Evolutionary conservation across 139 green algal species (phyloP).

Genomic region (Nannochloris sp.): DNA sequence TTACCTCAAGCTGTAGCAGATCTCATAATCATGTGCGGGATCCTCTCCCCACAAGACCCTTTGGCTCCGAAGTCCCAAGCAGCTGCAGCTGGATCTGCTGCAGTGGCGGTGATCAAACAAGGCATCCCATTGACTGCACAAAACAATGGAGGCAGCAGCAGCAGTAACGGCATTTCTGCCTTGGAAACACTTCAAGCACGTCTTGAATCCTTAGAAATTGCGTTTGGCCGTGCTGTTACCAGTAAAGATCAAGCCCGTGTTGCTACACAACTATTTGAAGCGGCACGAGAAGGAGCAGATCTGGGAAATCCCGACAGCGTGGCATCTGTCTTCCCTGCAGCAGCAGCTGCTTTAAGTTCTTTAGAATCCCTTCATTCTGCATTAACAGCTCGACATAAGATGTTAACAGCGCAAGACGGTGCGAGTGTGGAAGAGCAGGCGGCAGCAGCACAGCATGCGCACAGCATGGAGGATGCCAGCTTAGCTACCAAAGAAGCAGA

Average conservation of each 20-base stretch:
- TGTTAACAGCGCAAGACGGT: neutral
- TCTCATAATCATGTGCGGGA: neutral
- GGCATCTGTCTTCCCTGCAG: neutral
- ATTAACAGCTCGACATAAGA: neutral
- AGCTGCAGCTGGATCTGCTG: neutral
- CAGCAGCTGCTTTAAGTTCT: neutral
- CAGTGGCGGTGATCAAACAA: neutral
- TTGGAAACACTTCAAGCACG: neutral
- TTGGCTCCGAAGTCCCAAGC: constrained; percentile 4
- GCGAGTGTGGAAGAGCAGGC: neutral
- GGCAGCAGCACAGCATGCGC: neutral
- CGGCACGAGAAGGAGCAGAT: neutral
- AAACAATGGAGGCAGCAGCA: no score
- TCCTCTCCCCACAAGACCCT: neutral
- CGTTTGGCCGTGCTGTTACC: constrained; percentile 1
- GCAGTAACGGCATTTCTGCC: no score
- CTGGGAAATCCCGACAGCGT: neutral
- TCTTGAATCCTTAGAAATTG: constrained; percentile 13
- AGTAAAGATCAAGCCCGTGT: neutral
- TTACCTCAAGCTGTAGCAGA: neutral
- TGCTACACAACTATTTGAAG: neutral
- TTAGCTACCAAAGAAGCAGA: neutral
- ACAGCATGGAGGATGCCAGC: neutral
- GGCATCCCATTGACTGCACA: no score
- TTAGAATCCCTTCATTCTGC: neutral